phyloP scores from a whole-genome alignment of 768 basidiomycete genomes.

The Obba rivulosa region DNA sequence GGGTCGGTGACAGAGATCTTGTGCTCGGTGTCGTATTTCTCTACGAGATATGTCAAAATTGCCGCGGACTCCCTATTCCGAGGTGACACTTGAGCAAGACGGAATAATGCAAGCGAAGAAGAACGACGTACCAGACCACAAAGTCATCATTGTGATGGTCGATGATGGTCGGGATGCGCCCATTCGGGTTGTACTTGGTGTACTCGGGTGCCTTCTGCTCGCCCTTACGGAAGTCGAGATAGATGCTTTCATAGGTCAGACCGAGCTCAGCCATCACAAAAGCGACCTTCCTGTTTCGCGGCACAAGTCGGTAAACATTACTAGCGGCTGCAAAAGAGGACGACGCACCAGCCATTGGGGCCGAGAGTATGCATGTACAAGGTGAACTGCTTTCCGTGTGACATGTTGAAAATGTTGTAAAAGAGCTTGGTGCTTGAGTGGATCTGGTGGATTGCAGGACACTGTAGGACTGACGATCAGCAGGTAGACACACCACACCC shows the following conservation, averaged over 20 bases:
- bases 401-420: too few species aligned
- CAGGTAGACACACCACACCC: too few species aligned
- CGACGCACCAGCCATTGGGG: slow-evolving; percentile 15
- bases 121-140: slow-evolving; percentile 12
- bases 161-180: slow-evolving; percentile 26
- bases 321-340: too few species aligned
- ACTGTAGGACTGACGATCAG: too few species aligned
- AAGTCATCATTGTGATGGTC: slow-evolving; percentile 23
- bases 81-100: background rate
- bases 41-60: too few species aligned
- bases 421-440: too few species aligned
- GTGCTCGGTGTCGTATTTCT: too few species aligned
- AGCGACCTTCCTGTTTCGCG: slow-evolving; percentile 27
- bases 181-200: slow-evolving; percentile 20
- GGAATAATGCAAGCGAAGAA: background rate
- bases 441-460: too few species aligned
- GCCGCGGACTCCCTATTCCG: slow-evolving; percentile 28
- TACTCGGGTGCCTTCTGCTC: slow-evolving; percentile 38
- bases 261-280: too few species aligned
- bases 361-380: slow-evolving; percentile 14
- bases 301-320: background rate
- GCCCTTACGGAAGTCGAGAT: too few species aligned
- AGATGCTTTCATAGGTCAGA: too few species aligned
- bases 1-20: too few species aligned
- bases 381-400: slow-evolving; percentile 22